A percentile compares a stretch with the other conserved stretches of the same genome.
phyloP scores from a whole-genome alignment of 179 eudicot genomes.

The Pouteria campechiana region DNA sequence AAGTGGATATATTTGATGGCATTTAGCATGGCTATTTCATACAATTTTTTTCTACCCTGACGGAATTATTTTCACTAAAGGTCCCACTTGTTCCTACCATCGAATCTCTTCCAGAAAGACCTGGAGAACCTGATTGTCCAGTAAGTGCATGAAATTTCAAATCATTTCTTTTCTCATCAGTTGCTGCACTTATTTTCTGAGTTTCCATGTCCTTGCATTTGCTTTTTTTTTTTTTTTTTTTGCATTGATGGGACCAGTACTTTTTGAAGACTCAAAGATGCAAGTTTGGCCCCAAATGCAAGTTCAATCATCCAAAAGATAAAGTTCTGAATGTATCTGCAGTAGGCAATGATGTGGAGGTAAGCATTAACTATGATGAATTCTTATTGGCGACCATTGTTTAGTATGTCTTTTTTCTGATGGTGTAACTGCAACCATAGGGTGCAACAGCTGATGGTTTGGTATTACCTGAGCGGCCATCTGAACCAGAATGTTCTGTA shows the following conservation, averaged over 20 bases:
- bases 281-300: conserved; percentile 86
- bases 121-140: conserved; percentile 94
- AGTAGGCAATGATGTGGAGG: too few relatives aligned
- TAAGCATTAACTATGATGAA: too few relatives aligned
- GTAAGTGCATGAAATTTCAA: conserved; percentile 28
- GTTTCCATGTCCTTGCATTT: conserved; percentile 1
- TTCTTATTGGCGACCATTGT: too few relatives aligned
- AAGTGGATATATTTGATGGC: too few relatives aligned
- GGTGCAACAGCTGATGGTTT: conserved; percentile 24
- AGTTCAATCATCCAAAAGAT: conserved; percentile 88
- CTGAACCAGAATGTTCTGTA: conserved; percentile 92
- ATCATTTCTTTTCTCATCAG: background rate
- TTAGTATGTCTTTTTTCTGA: too few relatives aligned
- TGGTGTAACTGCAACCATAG: too few relatives aligned
- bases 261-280: conserved; percentile 88
- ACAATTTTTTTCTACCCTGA: too few relatives aligned
- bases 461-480: conserved; percentile 76
- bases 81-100: conserved; percentile 35
- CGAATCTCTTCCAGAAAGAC: conserved; percentile 84
- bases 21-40: too few relatives aligned
- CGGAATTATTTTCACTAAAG: too few relatives aligned
- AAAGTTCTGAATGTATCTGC: conserved; percentile 14
- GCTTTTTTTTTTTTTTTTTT: conserved; percentile 3
- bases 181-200: background rate
- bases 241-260: too few relatives aligned